A percentile compares a stretch with the other conserved stretches of the same genome.
phyloP scores from a whole-genome alignment of 225 moss, liverwort and hornwort genomes.

The Bryoerythrophyllum caledonicum region DNA sequence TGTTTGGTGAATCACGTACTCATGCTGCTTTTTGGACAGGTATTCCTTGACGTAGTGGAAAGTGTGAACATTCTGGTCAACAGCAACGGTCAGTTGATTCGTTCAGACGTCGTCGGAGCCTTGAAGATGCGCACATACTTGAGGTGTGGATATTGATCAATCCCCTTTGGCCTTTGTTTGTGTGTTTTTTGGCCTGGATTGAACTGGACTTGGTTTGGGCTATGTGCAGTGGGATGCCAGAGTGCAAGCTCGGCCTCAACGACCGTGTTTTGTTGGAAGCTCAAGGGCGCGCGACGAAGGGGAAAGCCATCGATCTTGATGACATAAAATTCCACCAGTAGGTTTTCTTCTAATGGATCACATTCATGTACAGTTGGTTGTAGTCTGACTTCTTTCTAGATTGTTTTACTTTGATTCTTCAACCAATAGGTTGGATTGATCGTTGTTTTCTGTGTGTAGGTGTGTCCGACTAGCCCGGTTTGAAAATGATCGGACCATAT shows the following conservation, averaged over 20 bases:
- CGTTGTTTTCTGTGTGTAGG: constrained; percentile 32
- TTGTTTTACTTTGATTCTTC: background rate
- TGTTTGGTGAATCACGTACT: background rate
- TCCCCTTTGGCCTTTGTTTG: background rate
- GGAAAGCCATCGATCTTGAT: constrained; percentile 55
- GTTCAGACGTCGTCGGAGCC: constrained; percentile 86
- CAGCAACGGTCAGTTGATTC: constrained; percentile 81
- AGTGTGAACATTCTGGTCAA: constrained; percentile 90
- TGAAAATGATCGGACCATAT: constrained; percentile 89
- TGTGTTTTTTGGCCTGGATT: background rate
- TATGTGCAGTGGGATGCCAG: constrained; percentile 75
- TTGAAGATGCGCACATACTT: constrained; percentile 90
- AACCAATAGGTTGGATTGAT: background rate
- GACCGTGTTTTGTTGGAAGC: constrained; percentile 50
- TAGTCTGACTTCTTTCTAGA: constrained; percentile 2
- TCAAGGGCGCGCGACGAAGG: constrained; percentile 56
- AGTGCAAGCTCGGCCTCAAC: constrained; percentile 48
- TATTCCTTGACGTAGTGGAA: constrained; percentile 87
- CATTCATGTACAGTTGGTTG: background rate
- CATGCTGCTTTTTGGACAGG: constrained; percentile 38
- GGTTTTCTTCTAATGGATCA: background rate
- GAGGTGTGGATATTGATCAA: constrained; percentile 36
- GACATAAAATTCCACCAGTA: constrained; percentile 61
- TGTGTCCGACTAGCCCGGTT: constrained; percentile 83
- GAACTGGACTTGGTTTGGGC: background rate